Conservation (phyloP, 1,284 basidiomycete genomes). For the Peniophora sp. region DNA sequence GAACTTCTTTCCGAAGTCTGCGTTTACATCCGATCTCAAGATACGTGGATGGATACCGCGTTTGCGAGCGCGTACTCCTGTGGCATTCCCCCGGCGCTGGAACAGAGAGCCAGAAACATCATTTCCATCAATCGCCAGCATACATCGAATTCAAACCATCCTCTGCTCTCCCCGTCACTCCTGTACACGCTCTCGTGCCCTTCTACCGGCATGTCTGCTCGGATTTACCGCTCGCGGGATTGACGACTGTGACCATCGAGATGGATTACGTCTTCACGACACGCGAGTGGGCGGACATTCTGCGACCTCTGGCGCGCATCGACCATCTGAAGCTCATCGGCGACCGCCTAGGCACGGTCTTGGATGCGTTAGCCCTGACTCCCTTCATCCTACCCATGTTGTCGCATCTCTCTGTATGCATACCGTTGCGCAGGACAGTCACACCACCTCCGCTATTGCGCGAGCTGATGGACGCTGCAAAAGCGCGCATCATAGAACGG, state of each 20-base stretch:
- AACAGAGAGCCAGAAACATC: not conserved
- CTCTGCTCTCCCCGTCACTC: not conserved
- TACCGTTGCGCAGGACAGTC: not conserved
- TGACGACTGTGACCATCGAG: not conserved
- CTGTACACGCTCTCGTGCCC: not conserved
- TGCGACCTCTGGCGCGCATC: not conserved
- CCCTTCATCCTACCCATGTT: not conserved
- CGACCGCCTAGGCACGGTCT: not conserved
- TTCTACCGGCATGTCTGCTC: not conserved
- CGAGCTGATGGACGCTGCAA: not conserved
- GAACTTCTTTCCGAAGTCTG: not conserved
- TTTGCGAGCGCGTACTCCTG: not conserved
- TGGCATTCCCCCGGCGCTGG: not conserved
- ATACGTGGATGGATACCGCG: not conserved
- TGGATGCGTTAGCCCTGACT: not conserved
- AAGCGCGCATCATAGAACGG: not conserved
- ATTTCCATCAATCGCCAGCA: not conserved
- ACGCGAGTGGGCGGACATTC: not conserved
- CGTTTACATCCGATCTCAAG: not conserved
- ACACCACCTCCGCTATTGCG: not conserved
- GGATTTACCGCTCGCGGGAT: not conserved
- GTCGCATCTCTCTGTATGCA: not conserved
- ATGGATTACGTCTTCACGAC: not conserved
- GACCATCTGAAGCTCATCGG: not conserved
- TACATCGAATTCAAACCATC: not conserved